phyloP scores from a whole-genome alignment of 805 yeast species.

The Saccharomycodes ludwigii region DNA sequence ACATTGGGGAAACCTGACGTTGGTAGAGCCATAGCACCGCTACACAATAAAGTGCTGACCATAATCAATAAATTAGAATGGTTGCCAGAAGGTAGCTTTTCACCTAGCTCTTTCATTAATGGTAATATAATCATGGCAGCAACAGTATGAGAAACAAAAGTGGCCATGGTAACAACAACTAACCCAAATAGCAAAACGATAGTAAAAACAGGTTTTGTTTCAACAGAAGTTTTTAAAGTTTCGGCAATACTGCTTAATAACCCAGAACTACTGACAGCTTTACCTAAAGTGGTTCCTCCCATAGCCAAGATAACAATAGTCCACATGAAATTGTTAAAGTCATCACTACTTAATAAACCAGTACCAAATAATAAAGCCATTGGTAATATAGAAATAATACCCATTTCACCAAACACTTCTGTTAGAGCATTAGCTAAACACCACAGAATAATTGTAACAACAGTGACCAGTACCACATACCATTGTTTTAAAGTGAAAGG shows the following conservation, averaged over 20 bases:
- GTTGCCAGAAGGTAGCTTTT: slow-evolving; percentile 51
- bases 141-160: slow-evolving; percentile 93
- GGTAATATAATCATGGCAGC: slow-evolving; percentile 93
- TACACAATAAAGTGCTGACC: slow-evolving; percentile 57
- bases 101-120: slow-evolving; percentile 81
- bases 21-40: slow-evolving; percentile 95
- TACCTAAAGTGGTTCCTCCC: slow-evolving; percentile 96
- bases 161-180: slow-evolving; percentile 72
- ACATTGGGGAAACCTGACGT: slow-evolving; percentile 97
- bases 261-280: slow-evolving; percentile 89
- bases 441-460: slow-evolving; percentile 75
- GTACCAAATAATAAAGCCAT: slow-evolving; percentile 87
- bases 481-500: slow-evolving; percentile 61
- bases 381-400: slow-evolving; percentile 86
- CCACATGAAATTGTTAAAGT: slow-evolving; percentile 94
- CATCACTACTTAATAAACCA: slow-evolving; percentile 76
- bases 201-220: slow-evolving; percentile 55
- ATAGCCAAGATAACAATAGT: slow-evolving; percentile 89
- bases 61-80: slow-evolving; percentile 76
- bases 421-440: slow-evolving; percentile 71
- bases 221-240: slow-evolving; percentile 52
- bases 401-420: slow-evolving; percentile 83
- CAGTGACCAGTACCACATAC: slow-evolving; percentile 57
- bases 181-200: slow-evolving; percentile 72
- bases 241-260: slow-evolving; percentile 67